Conservation (phyloP, 2,329 filamentous ascomycete species). For the Acephala macrosclerotiorum region DNA sequence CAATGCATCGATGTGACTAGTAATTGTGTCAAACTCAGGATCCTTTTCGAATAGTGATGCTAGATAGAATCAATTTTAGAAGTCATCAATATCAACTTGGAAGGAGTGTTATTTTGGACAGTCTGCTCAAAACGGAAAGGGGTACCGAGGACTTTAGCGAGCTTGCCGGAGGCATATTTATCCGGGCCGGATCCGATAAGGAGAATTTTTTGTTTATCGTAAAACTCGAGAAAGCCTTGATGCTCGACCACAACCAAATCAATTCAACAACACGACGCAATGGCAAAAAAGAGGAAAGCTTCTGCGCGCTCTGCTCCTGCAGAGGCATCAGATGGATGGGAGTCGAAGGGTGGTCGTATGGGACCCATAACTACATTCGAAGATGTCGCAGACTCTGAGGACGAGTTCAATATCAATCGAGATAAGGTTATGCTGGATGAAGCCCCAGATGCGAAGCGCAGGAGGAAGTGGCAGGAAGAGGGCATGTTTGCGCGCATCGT, state of each 20-base stretch:
- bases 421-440: constrained; percentile 90
- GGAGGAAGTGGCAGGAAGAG: constrained; percentile 74
- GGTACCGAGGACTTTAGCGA: neutral
- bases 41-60: too few relatives aligned
- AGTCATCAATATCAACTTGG: neutral
- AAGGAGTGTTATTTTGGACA: neutral
- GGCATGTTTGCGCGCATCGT: constrained; percentile 47
- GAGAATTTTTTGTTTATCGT: constrained; percentile 28
- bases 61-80: too few relatives aligned
- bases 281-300: constrained; percentile 40
- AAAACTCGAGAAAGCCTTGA: neutral
- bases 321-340: constrained; percentile 21
- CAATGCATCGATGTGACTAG: too few relatives aligned
- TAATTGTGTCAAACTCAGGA: too few relatives aligned
- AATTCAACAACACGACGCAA: constrained; percentile 16
- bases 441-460: constrained; percentile 78
- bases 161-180: neutral
- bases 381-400: constrained; percentile 91
- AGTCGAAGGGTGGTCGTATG: constrained; percentile 35
- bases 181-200: constrained; percentile 28
- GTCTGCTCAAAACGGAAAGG: neutral
- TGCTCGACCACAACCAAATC: neutral
- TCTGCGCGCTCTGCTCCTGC: constrained; percentile 16
- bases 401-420: constrained; percentile 87
- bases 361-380: constrained; percentile 62